These are phyloP conservation scores for Letharia columbiana DNA, from an alignment of 495 filamentous ascomycete species.

Conservation along the genomic window DNA sequence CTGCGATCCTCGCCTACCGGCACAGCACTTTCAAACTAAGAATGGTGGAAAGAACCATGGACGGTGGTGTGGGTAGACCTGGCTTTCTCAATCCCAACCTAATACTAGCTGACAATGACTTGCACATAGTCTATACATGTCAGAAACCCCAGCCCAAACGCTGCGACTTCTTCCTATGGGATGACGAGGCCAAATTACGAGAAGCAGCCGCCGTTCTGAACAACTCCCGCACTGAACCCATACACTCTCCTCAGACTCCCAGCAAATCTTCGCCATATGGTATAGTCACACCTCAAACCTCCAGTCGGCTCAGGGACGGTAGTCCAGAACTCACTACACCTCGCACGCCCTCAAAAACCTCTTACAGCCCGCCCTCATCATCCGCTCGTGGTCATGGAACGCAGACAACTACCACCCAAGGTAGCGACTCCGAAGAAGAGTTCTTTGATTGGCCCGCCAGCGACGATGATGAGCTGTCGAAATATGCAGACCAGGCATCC, in stretches of 20 bases:
- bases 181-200: constrained; percentile 49
- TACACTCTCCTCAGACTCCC: constrained; percentile 23
- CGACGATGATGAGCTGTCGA: constrained; percentile 31
- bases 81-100: background rate
- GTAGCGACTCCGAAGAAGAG: constrained; percentile 36
- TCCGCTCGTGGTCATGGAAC: constrained; percentile 6
- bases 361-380: constrained; percentile 22
- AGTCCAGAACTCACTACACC: constrained; percentile 20
- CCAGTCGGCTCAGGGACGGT: background rate
- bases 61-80: constrained; percentile 40
- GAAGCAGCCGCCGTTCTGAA: constrained; percentile 44
- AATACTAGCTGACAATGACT: constrained; percentile 13
- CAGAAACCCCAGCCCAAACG: constrained; percentile 40
- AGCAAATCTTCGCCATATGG: constrained; percentile 19
- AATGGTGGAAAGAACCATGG: constrained; percentile 60
- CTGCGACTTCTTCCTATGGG: constrained; percentile 69
- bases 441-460: constrained; percentile 40
- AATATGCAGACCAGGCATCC: constrained; percentile 20
- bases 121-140: constrained; percentile 52
- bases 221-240: constrained; percentile 41
- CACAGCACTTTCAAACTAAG: constrained; percentile 51
- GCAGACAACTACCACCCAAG: constrained; percentile 19
- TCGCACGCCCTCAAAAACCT: constrained; percentile 29
- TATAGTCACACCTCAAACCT: constrained; percentile 21
- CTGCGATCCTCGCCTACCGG: constrained; percentile 54